A percentile compares a stretch with the other conserved stretches of the same genome.
Evolutionary conservation across 1,284 basidiomycete genomes (phyloP).

Genomic region (Leccinum pachyderme): DNA sequence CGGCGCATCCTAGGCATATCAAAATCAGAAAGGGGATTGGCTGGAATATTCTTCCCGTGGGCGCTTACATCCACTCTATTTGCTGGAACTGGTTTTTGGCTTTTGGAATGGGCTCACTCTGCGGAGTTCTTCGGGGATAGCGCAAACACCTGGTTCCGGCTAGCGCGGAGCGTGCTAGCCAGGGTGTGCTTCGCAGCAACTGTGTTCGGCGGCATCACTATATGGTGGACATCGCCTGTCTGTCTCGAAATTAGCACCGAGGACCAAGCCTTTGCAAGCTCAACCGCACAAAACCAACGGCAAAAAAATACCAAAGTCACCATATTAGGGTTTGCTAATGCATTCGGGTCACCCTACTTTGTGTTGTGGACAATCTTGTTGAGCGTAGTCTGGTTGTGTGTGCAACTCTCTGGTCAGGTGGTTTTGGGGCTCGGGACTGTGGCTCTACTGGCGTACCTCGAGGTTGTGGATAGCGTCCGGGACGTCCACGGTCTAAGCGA

Average conservation of each 20-base stretch:
- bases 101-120: constrained; percentile 76
- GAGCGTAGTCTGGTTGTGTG: constrained; percentile 55
- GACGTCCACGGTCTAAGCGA: constrained; percentile 63
- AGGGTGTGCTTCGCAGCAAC: constrained; percentile 53
- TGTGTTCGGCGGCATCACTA: constrained; percentile 50
- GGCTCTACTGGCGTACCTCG: constrained; percentile 70
- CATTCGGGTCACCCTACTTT: constrained; percentile 84
- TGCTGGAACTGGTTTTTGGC: constrained; percentile 67
- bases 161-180: constrained; percentile 60
- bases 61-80: constrained; percentile 59
- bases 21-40: constrained; percentile 73
- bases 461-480: constrained; percentile 76
- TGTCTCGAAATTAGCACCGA: constrained; percentile 60
- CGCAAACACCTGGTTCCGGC: constrained; percentile 41
- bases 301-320: constrained; percentile 48
- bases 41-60: constrained; percentile 59
- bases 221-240: constrained; percentile 74
- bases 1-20: constrained; percentile 62
- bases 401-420: constrained; percentile 83
- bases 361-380: constrained; percentile 76
- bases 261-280: constrained; percentile 13
- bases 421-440: constrained; percentile 63
- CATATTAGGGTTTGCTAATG: constrained; percentile 87
- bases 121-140: constrained; percentile 41
- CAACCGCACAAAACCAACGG: background rate